phyloP scores from a whole-genome alignment of 2,329 filamentous ascomycete species.

The Diaporthe australafricana region DNA sequence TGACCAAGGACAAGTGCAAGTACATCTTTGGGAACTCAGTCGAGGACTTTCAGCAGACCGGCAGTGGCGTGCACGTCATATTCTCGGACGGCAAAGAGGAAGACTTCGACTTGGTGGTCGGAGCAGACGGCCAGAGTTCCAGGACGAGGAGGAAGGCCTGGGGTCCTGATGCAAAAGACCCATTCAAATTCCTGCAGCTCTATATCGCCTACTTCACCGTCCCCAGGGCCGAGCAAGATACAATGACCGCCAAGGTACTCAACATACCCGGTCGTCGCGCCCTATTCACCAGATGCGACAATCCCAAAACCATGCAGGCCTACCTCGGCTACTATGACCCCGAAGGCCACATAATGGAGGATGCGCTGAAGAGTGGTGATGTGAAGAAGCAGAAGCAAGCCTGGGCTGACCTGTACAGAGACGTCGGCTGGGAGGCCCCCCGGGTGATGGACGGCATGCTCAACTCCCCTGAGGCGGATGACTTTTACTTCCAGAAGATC shows the following conservation, averaged over 20 bases:
- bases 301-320: slow-evolving; percentile 45
- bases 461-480: slow-evolving; percentile 45
- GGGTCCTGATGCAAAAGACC: slow-evolving; percentile 41
- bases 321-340: slow-evolving; percentile 27
- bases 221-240: slow-evolving; percentile 28
- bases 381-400: slow-evolving; percentile 27
- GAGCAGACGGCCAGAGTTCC: slow-evolving; percentile 66
- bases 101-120: slow-evolving; percentile 64
- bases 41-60: slow-evolving; percentile 45
- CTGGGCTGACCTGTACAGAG: slow-evolving; percentile 27
- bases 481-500: slow-evolving; percentile 60
- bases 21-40: slow-evolving; percentile 47
- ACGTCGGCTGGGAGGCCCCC: slow-evolving; percentile 56
- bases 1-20: slow-evolving; percentile 43
- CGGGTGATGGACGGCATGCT: slow-evolving; percentile 55
- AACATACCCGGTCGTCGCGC: slow-evolving; percentile 46
- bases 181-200: slow-evolving; percentile 42
- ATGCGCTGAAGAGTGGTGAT: slow-evolving; percentile 24
- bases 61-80: slow-evolving; percentile 48
- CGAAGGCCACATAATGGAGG: slow-evolving; percentile 22
- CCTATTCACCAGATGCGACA: slow-evolving; percentile 53
- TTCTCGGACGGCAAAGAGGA: slow-evolving; percentile 57
- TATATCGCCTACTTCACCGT: slow-evolving; percentile 41
- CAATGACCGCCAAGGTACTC: neutral
- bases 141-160: slow-evolving; percentile 57